These are phyloP conservation scores for Paramecium octaurelia DNA, from an alignment of 73 alveolate genomes.

Conservation along the genomic window DNA sequence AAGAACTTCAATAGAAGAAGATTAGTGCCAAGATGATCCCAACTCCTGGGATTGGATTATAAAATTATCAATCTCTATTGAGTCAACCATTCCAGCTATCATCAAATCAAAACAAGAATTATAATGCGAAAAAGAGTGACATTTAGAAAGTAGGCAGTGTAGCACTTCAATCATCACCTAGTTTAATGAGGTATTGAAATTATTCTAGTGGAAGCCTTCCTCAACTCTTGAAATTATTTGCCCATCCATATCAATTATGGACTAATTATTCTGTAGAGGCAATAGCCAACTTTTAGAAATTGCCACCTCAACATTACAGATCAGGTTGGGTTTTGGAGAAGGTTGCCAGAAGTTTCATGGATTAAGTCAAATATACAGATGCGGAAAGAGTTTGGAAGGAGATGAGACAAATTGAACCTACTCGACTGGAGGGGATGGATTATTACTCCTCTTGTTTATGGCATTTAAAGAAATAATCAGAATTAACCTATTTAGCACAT, in stretches of 20 bases:
- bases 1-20: background rate
- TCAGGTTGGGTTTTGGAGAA: constrained; percentile 91
- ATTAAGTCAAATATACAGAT: constrained; percentile 84
- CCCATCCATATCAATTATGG: constrained; percentile 78
- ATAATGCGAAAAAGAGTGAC: background rate
- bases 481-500: constrained; percentile 83
- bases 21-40: background rate
- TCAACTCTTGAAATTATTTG: constrained; percentile 76
- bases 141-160: background rate
- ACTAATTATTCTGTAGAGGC: constrained; percentile 82
- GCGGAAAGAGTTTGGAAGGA: constrained; percentile 85
- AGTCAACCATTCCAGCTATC: background rate
- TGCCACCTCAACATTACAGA: constrained; percentile 83
- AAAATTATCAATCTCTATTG: background rate
- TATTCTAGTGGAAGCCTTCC: constrained; percentile 8
- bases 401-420: constrained; percentile 84
- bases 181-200: background rate
- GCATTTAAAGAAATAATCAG: constrained; percentile 94
- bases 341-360: constrained; percentile 90
- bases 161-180: background rate
- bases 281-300: constrained; percentile 74
- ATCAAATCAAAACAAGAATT: background rate
- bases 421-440: constrained; percentile 89
- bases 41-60: background rate
- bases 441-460: constrained; percentile 94